Evolutionary conservation across 805 yeast genomes (phyloP).

Genomic region (Brettanomyces anomalus): DNA sequence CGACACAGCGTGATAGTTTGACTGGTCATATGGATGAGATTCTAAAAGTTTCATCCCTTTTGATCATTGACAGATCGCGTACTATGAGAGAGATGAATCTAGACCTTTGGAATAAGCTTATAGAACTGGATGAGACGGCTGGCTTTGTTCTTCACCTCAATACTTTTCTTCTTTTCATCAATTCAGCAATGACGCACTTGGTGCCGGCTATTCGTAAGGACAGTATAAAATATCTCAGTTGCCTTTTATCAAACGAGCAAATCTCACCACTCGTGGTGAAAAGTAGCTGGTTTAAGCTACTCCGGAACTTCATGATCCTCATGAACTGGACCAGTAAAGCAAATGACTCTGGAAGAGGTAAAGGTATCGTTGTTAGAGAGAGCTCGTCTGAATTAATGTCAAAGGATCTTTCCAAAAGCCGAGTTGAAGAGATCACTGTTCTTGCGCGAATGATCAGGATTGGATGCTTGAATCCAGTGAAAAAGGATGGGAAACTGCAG

Average conservation of each 20-base stretch:
- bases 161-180: constrained; percentile 60
- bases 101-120: constrained; percentile 36
- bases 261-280: constrained; percentile 41
- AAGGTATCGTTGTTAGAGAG: constrained; percentile 1
- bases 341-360: constrained; percentile 7
- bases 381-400: background rate
- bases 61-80: constrained; percentile 57
- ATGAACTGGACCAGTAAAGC: constrained; percentile 60
- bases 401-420: constrained; percentile 1
- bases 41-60: constrained; percentile 47
- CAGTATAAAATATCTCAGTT: constrained; percentile 57
- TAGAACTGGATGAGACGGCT: background rate
- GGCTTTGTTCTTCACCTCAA: constrained; percentile 40
- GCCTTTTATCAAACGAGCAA: constrained; percentile 39
- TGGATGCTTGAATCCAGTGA: constrained; percentile 18
- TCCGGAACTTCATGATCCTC: constrained; percentile 58
- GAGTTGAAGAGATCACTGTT: constrained; percentile 29
- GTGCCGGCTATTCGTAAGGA: constrained; percentile 66
- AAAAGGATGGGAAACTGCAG: background rate
- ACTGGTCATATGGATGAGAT: constrained; percentile 37
- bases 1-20: constrained; percentile 4
- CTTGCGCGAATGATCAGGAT: constrained; percentile 21
- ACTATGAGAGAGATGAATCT: constrained; percentile 54
- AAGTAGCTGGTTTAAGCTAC: constrained; percentile 58
- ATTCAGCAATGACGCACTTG: constrained; percentile 92